phyloP scores from a whole-genome alignment of 805 yeast species.

The Blastobotrys parvus region DNA sequence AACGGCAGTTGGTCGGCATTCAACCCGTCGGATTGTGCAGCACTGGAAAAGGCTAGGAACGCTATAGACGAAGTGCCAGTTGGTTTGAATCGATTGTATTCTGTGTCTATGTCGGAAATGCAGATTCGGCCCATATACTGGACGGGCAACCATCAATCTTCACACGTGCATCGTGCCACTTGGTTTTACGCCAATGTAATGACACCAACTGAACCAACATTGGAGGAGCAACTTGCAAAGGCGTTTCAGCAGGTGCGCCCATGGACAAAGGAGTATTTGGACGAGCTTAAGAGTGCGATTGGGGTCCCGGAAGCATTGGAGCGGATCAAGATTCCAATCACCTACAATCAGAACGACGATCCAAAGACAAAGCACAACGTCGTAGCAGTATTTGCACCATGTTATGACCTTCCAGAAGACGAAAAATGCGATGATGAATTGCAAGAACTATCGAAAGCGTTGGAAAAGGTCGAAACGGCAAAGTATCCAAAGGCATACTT shows the following conservation, averaged over 20 bases:
- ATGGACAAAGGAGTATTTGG: constrained; percentile 21
- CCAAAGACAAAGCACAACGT: constrained; percentile 11
- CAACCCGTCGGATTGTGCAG: constrained; percentile 28
- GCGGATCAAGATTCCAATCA: constrained; percentile 16
- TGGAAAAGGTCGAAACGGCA: background rate
- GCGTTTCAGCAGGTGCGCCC: constrained; percentile 20
- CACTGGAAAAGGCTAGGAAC: background rate
- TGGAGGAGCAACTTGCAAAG: constrained; percentile 21
- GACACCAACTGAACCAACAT: constrained; percentile 28
- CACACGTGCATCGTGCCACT: constrained; percentile 26
- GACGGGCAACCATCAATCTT: constrained; percentile 25
- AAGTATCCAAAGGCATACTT: constrained; percentile 16
- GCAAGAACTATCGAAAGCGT: constrained; percentile 5
- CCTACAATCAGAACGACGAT: constrained; percentile 10
- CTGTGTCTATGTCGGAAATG: constrained; percentile 16
- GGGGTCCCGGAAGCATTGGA: constrained; percentile 22
- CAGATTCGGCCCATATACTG: constrained; percentile 32
- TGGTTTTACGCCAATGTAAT: constrained; percentile 32
- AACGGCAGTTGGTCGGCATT: constrained; percentile 31
- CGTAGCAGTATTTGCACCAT: constrained; percentile 24
- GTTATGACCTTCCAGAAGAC: constrained; percentile 5
- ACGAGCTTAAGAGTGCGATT: constrained; percentile 20
- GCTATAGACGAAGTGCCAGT: constrained; percentile 20
- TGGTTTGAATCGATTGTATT: constrained; percentile 25
- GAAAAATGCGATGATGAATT: background rate